Conservation (phyloP, 2,329 filamentous ascomycete genomes). For the Myriosclerotinia curreyana region DNA sequence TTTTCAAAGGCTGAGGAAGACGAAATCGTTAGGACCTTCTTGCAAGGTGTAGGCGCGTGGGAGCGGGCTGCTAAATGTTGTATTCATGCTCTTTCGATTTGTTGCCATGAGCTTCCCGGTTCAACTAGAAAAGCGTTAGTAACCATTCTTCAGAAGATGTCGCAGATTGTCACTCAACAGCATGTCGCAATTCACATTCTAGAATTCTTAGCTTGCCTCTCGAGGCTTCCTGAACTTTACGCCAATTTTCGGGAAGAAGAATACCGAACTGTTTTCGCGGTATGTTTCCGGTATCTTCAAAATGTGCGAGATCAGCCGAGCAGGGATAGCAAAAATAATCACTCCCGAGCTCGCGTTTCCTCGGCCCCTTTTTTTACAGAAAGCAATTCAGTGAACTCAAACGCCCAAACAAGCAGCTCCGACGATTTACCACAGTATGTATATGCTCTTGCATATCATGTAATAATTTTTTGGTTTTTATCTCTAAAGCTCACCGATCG, state of each 20-base stretch:
- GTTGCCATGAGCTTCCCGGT: conserved; percentile 87
- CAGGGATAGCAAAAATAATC: conserved; percentile 43
- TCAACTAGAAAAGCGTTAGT: conserved; percentile 84
- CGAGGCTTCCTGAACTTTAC: conserved; percentile 78
- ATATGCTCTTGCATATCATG: conserved; percentile 88
- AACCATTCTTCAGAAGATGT: conserved; percentile 87
- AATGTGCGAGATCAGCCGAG: conserved; percentile 68
- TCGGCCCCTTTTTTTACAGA: conserved; percentile 33
- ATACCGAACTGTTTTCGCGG: conserved; percentile 90
- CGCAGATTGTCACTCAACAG: conserved; percentile 90
- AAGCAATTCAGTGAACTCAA: conserved; percentile 45
- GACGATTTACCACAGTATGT: conserved; percentile 91
- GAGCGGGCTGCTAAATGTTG: conserved; percentile 87
- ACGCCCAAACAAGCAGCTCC: conserved; percentile 45
- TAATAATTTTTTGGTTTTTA: conserved; percentile 96
- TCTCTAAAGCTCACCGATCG: conserved; percentile 82
- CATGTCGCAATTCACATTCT: conserved; percentile 91
- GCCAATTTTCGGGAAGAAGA: conserved; percentile 89
- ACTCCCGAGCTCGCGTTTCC: conserved; percentile 33
- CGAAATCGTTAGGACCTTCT: conserved; percentile 82
- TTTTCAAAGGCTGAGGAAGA: conserved; percentile 85
- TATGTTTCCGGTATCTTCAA: conserved; percentile 90
- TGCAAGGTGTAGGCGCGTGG: conserved; percentile 78
- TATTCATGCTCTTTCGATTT: conserved; percentile 91
- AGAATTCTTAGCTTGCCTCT: conserved; percentile 88